Percentiles rank a stretch among this genome's conserved stretches.
Evolutionary conservation across 1,139 yeast genomes (phyloP).

Genomic region (Taphrina sp.): DNA sequence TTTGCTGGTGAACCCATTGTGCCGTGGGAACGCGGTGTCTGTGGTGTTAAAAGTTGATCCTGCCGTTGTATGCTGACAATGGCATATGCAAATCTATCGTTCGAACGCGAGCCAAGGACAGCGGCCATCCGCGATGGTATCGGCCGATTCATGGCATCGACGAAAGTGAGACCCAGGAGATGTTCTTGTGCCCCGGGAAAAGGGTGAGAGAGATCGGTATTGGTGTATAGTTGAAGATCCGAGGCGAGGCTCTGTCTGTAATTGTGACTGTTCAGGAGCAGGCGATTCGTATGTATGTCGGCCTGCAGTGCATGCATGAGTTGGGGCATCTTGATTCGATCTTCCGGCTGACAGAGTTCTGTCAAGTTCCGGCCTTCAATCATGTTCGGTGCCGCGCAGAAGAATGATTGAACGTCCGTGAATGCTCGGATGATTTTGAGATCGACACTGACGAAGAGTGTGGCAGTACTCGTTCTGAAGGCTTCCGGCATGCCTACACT

Average conservation of each 20-base stretch:
- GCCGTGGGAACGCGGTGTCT: conserved; percentile 6
- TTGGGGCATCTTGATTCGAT: conserved; percentile 7
- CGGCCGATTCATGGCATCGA: conserved; percentile 18
- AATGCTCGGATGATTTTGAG: conserved; percentile 9
- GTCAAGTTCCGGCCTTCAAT: conserved; percentile 15
- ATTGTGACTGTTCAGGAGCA: conserved; percentile 7
- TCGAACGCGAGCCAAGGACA: conserved; percentile 14
- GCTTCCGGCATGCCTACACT: background rate
- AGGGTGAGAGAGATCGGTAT: conserved; percentile 14
- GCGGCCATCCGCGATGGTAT: conserved; percentile 13
- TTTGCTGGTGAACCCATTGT: conserved; percentile 8
- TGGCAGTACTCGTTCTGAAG: conserved; percentile 4
- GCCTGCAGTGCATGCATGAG: conserved; percentile 7
- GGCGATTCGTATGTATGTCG: conserved; percentile 6
- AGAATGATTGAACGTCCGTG: conserved; percentile 7
- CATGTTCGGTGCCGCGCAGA: conserved; percentile 6
- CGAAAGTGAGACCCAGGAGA: conserved; percentile 4
- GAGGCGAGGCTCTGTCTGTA: conserved; percentile 3
- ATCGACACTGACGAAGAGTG: conserved; percentile 6
- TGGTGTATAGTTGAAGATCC: conserved; percentile 11
- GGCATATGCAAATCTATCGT: conserved; percentile 19
- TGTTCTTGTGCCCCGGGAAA: conserved; percentile 18
- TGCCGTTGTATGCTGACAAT: conserved; percentile 23
- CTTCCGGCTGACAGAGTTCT: conserved; percentile 1
- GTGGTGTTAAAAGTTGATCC: conserved; percentile 3